Percentiles rank a stretch among this genome's conserved stretches.
These are phyloP conservation scores for Corylus americana DNA, from an alignment of 306 rosid genomes.

Conservation along the genomic window DNA sequence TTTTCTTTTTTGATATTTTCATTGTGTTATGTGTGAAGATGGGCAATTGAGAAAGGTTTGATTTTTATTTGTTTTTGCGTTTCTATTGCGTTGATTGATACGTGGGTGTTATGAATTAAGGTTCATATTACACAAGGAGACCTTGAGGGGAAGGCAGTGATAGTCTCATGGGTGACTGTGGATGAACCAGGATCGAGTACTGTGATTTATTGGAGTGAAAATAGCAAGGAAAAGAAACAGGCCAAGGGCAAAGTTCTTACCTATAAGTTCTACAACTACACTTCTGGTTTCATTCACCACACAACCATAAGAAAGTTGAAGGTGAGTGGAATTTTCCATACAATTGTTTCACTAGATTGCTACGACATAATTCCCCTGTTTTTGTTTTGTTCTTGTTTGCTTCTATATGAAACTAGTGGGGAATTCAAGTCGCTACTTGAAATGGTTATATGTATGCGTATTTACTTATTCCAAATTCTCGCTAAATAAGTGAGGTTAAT, in stretches of 20 bases:
- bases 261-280: slow-evolving; percentile 61
- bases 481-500: too few species aligned
- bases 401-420: not conserved
- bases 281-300: slow-evolving; percentile 76
- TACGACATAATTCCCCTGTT: not conserved
- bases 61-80: too few species aligned
- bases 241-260: slow-evolving; percentile 45
- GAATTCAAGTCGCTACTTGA: not conserved
- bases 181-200: slow-evolving; percentile 60
- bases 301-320: slow-evolving; percentile 43
- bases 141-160: slow-evolving; percentile 61
- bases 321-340: slow-evolving; percentile 21
- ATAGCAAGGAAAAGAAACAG: slow-evolving; percentile 23
- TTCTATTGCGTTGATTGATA: not conserved
- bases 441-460: not conserved
- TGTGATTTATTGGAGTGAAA: slow-evolving; percentile 58
- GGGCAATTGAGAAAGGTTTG: not conserved
- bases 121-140: slow-evolving; percentile 93
- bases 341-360: not conserved
- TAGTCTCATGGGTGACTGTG: slow-evolving; percentile 71
- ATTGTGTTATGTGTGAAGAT: not conserved
- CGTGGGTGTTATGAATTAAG: slow-evolving; percentile 37
- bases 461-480: too few species aligned
- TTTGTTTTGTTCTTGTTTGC: not conserved
- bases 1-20: not conserved